phyloP scores from a whole-genome alignment of 495 filamentous ascomycete genomes.

The Aspergillus bertholletiae region DNA sequence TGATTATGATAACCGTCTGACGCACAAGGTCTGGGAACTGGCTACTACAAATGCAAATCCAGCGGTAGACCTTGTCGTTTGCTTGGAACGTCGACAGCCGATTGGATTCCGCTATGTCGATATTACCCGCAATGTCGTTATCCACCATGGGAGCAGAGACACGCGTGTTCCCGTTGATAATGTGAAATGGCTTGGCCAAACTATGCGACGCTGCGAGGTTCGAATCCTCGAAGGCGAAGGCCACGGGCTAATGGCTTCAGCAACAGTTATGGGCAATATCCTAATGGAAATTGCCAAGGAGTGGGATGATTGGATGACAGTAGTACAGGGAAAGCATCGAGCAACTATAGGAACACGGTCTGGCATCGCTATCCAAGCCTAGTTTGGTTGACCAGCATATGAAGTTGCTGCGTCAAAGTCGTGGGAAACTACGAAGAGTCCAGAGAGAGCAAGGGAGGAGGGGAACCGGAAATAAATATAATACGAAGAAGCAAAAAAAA shows the following conservation, averaged over 20 bases:
- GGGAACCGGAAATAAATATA: no score
- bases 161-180: conserved; percentile 93
- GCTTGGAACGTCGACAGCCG: conserved; percentile 82
- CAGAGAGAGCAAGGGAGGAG: neutral
- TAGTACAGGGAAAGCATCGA: conserved; percentile 51
- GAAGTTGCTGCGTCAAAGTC: no score
- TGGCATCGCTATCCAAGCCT: conserved; percentile 19
- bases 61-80: conserved; percentile 87
- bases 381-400: neutral
- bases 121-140: conserved; percentile 83
- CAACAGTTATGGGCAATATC: conserved; percentile 85
- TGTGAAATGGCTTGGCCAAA: conserved; percentile 88
- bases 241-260: conserved; percentile 95
- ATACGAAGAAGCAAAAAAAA: neutral
- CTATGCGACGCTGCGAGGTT: conserved; percentile 90
- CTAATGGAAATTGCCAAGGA: conserved; percentile 90
- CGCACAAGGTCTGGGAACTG: conserved; percentile 90
- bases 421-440: neutral
- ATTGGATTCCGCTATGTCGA: conserved; percentile 98
- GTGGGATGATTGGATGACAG: conserved; percentile 87
- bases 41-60: conserved; percentile 91
- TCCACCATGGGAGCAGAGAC: conserved; percentile 91
- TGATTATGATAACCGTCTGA: conserved; percentile 81
- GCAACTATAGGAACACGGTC: conserved; percentile 27
- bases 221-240: conserved; percentile 88